A percentile compares a stretch with the other conserved stretches of the same genome.
These are phyloP conservation scores for Fraxinus xanthoxyloides DNA, from an alignment of 305 asterid genomes.

Conservation along the genomic window DNA sequence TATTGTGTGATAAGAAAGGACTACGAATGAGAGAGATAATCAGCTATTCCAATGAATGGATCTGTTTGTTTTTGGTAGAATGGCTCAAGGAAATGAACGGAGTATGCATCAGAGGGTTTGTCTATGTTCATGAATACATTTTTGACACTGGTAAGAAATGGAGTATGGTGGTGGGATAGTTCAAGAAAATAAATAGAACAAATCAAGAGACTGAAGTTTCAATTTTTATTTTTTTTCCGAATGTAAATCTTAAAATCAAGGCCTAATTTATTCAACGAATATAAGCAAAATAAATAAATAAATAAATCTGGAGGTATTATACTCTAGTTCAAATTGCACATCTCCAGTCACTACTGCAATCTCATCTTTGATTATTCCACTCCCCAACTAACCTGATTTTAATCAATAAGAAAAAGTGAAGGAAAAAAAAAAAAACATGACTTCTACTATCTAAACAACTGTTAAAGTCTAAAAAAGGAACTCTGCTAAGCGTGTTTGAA, in stretches of 20 bases:
- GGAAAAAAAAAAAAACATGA: not conserved
- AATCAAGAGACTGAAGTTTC: not conserved
- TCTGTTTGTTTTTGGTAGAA: not conserved
- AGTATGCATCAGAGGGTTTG: not conserved
- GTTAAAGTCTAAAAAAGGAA: not conserved
- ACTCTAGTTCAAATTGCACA: not conserved
- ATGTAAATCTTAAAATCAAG: not conserved
- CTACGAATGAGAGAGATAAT: not conserved
- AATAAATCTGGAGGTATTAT: not conserved
- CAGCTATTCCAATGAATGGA: not conserved
- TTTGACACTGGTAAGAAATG: not conserved
- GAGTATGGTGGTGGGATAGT: not conserved
- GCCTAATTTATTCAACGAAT: not conserved
- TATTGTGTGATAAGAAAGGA: not conserved
- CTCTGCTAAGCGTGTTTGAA: conserved; percentile 30
- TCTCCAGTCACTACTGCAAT: not conserved
- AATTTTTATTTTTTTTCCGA: not conserved
- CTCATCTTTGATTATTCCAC: not conserved
- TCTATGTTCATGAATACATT: not conserved
- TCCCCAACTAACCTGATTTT: not conserved
- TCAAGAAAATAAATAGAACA: not conserved
- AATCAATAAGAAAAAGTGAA: not conserved
- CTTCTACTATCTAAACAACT: not conserved
- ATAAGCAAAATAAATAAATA: not conserved
- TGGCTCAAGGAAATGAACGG: not conserved